Conservation (phyloP, 371 early-diverging fungal species). For the Mortierella sp. region DNA sequence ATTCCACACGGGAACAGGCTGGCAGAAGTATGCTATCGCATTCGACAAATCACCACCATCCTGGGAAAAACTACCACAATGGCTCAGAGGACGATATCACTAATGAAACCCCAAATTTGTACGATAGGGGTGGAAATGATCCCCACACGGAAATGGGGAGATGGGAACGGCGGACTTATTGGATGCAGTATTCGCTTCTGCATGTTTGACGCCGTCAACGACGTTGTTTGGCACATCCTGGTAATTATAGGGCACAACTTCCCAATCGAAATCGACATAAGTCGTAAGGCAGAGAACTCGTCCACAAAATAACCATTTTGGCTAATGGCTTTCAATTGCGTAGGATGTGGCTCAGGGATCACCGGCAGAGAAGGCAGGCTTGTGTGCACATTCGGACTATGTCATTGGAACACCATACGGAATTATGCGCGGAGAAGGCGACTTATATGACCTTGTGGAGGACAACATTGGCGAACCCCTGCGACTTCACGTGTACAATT, state of each 20-base stretch:
- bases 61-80: not conserved
- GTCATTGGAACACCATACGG: constrained; percentile 78
- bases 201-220: constrained; percentile 74
- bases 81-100: not conserved
- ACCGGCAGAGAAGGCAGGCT: constrained; percentile 80
- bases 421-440: constrained; percentile 73
- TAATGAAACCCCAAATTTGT: not conserved
- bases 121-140: constrained; percentile 66
- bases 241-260: constrained; percentile 12
- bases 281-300: too few relatives aligned
- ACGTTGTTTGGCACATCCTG: constrained; percentile 84
- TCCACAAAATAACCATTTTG: not conserved
- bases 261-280: not conserved
- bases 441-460: constrained; percentile 75
- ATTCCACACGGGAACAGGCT: constrained; percentile 76
- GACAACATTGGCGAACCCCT: constrained; percentile 73
- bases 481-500: constrained; percentile 76
- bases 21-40: constrained; percentile 64
- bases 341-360: constrained; percentile 62
- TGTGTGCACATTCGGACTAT: constrained; percentile 76
- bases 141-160: constrained; percentile 68
- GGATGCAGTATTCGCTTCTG: constrained; percentile 85
- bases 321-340: not conserved
- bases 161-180: constrained; percentile 57
- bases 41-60: too few relatives aligned